phyloP scores from a whole-genome alignment of 2,329 filamentous ascomycete species.

The Geoglossum cookeanum region DNA sequence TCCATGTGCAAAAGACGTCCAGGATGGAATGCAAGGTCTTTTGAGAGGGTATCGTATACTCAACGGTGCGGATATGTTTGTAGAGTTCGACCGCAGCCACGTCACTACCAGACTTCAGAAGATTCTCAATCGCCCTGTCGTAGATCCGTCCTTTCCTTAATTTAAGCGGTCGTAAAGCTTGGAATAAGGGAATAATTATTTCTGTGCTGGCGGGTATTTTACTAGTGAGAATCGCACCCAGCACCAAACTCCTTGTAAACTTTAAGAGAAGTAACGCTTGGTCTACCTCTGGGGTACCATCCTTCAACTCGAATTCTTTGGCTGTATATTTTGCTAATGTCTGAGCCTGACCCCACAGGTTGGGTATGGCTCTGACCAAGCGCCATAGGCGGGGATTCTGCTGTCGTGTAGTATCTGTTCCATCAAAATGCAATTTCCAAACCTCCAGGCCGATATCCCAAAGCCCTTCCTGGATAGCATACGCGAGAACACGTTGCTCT shows the following conservation, averaged over 20 bases:
- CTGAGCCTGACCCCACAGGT: slow-evolving; percentile 3
- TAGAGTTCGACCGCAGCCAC: slow-evolving; percentile 9
- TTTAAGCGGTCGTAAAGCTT: neutral
- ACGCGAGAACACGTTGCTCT: slow-evolving; percentile 8
- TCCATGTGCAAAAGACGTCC: slow-evolving; percentile 14
- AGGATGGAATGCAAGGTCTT: slow-evolving; percentile 15
- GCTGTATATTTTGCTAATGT: neutral
- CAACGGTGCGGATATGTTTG: slow-evolving; percentile 8
- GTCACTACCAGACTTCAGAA: slow-evolving; percentile 6
- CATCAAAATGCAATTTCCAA: slow-evolving; percentile 6
- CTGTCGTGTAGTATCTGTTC: neutral
- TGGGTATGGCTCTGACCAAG: slow-evolving; percentile 5
- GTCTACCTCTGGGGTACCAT: neutral
- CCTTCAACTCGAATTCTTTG: neutral
- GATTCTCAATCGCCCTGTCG: neutral
- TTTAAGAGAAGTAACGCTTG: neutral
- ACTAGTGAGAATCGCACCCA: neutral
- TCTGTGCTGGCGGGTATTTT: neutral
- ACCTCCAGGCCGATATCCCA: slow-evolving; percentile 8
- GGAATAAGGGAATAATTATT: neutral
- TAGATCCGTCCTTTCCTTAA: neutral
- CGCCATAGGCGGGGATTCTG: slow-evolving; percentile 7
- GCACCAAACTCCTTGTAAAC: neutral
- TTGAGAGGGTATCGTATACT: slow-evolving; percentile 2
- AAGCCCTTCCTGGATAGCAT: slow-evolving; percentile 6